These are phyloP conservation scores for Albugo laibachii DNA, from an alignment of 352 stramenopile species.

Conservation along the genomic window DNA sequence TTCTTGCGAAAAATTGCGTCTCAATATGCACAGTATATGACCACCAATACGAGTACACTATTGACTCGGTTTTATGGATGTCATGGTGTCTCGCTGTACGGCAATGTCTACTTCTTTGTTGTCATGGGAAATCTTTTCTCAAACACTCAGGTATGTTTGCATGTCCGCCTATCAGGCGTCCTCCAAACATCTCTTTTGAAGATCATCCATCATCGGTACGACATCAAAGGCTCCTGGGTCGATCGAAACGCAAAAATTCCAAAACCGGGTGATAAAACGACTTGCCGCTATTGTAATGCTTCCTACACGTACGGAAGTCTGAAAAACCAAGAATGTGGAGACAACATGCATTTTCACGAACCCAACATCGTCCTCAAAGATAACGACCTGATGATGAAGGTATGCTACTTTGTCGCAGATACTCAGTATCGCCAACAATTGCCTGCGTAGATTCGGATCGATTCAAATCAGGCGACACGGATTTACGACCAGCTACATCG, in stretches of 20 bases:
- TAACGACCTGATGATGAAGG: constrained; percentile 79
- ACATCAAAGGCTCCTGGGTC: constrained; percentile 85
- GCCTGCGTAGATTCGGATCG: constrained; percentile 41
- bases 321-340: constrained; percentile 66
- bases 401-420: constrained; percentile 4
- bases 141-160: constrained; percentile 35
- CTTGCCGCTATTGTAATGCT: constrained; percentile 72
- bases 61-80: constrained; percentile 81
- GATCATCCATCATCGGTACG: constrained; percentile 75
- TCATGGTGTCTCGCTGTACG: constrained; percentile 76
- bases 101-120: constrained; percentile 85
- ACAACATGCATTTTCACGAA: constrained; percentile 75
- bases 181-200: background rate
- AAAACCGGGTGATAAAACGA: constrained; percentile 53
- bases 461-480: constrained; percentile 43
- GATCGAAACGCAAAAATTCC: constrained; percentile 72
- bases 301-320: constrained; percentile 77
- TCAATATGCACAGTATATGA: constrained; percentile 77
- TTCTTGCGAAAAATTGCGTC: constrained; percentile 72
- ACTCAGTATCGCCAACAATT: background rate
- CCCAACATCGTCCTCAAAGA: constrained; percentile 79
- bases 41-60: constrained; percentile 59
- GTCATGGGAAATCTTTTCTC: constrained; percentile 85
- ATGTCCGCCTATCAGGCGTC: background rate
- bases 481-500: constrained; percentile 80